These are phyloP conservation scores for Aureobasidium sp. DNA, from an alignment of 2,329 filamentous ascomycete genomes.

Conservation along the genomic window DNA sequence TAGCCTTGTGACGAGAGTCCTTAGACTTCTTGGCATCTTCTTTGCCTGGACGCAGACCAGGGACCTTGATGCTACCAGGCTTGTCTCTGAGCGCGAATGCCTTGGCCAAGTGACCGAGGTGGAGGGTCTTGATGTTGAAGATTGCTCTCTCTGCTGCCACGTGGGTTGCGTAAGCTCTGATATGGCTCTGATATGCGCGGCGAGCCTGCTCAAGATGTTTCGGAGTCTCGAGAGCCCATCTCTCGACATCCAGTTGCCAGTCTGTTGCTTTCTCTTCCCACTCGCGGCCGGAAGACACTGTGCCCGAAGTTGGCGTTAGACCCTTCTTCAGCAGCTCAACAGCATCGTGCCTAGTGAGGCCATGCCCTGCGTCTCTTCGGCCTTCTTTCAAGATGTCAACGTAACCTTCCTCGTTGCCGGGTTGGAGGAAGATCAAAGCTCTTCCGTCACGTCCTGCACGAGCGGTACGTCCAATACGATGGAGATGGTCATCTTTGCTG, in stretches of 20 bases:
- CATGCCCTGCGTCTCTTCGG: constrained; percentile 53
- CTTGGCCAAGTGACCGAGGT: constrained; percentile 89
- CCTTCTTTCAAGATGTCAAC: constrained; percentile 67
- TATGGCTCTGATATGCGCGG: constrained; percentile 81
- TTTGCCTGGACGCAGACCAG: constrained; percentile 40
- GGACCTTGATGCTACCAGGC: constrained; percentile 64
- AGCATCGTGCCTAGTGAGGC: constrained; percentile 52
- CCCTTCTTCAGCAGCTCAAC: constrained; percentile 61
- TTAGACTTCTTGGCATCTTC: constrained; percentile 39
- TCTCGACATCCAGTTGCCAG: constrained; percentile 56
- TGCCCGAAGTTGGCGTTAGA: constrained; percentile 33
- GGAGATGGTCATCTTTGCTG: constrained; percentile 84
- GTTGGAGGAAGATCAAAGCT: constrained; percentile 80
- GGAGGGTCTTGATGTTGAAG: constrained; percentile 86
- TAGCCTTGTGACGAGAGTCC: constrained; percentile 30
- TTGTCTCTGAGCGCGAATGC: constrained; percentile 84
- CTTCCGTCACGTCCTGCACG: constrained; percentile 83
- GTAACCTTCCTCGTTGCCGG: constrained; percentile 87
- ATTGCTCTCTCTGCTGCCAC: constrained; percentile 72
- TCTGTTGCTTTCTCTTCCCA: constrained; percentile 62
- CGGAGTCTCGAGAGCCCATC: constrained; percentile 55
- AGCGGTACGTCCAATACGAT: constrained; percentile 89
- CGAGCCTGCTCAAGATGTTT: constrained; percentile 71
- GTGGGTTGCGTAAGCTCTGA: constrained; percentile 92
- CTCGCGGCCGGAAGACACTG: constrained; percentile 31